Percentiles rank a stretch among this genome's conserved stretches.
These are phyloP conservation scores for Yamadazyma akitaensis DNA, from an alignment of 805 yeast genomes.

Conservation along the genomic window DNA sequence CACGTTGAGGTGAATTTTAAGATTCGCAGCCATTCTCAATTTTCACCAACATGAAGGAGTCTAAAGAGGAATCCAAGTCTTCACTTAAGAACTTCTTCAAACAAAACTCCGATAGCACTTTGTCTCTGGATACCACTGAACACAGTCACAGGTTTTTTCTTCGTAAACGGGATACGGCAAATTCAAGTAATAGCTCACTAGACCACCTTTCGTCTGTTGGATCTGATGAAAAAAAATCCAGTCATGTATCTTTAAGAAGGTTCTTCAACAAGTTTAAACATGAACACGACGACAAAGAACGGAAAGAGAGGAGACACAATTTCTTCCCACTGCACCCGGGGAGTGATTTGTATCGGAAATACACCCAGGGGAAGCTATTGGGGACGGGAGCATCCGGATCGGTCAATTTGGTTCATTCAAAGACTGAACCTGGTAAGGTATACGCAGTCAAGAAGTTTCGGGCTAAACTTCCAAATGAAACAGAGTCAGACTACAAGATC, in stretches of 20 bases:
- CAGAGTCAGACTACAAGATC: constrained; percentile 64
- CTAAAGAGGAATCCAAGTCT: constrained; percentile 2
- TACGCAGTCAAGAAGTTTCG: constrained; percentile 90
- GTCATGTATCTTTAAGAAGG: constrained; percentile 41
- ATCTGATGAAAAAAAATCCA: constrained; percentile 14
- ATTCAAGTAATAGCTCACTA: constrained; percentile 10
- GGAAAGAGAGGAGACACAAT: constrained; percentile 5
- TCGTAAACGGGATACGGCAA: constrained; percentile 12
- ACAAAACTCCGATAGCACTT: constrained; percentile 2
- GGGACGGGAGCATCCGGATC: constrained; percentile 97
- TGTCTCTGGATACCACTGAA: constrained; percentile 5
- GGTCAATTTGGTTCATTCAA: constrained; percentile 71
- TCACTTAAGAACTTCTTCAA: constrained; percentile 13
- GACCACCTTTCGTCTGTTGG: constrained; percentile 12
- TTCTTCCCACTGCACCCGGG: constrained; percentile 17
- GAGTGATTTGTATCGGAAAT: constrained; percentile 44
- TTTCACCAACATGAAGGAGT: constrained; percentile 3
- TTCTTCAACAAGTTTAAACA: constrained; percentile 48
- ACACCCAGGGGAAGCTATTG: constrained; percentile 60
- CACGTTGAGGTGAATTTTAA: no score
- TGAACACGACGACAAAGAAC: constrained; percentile 9
- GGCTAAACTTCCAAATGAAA: constrained; percentile 57
- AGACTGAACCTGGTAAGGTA: constrained; percentile 46
- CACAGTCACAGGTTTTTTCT: constrained; percentile 11
- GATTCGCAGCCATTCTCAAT: neutral